Evolutionary conservation across 2,329 filamentous ascomycete genomes (phyloP).

Genomic region (Ceratocystiopsis minuta): DNA sequence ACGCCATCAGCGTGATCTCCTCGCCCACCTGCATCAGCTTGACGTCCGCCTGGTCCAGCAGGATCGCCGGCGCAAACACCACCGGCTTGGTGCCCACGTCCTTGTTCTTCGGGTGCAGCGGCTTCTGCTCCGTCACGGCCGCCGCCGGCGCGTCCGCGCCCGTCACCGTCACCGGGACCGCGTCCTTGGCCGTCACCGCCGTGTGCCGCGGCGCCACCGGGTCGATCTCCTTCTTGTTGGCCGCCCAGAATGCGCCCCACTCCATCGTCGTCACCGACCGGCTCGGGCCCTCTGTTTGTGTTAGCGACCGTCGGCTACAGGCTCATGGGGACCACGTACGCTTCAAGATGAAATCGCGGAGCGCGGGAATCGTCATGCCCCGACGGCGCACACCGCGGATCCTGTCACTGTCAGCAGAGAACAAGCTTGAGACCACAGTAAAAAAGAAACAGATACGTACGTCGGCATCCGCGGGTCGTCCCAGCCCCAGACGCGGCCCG

Average conservation of each 20-base stretch:
- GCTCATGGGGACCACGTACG: conserved; percentile 14
- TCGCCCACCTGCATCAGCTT: conserved; percentile 66
- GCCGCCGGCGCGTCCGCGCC: conserved; percentile 48
- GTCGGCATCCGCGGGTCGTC: conserved; percentile 79
- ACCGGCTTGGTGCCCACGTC: conserved; percentile 76
- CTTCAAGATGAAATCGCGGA: conserved; percentile 70
- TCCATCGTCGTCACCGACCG: conserved; percentile 74
- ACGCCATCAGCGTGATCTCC: conserved; percentile 91
- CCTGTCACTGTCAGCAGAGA: neutral
- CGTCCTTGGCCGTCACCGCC: conserved; percentile 50
- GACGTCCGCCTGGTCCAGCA: conserved; percentile 77
- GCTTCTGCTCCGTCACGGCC: conserved; percentile 54
- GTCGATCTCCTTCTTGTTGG: conserved; percentile 71
- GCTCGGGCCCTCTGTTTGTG: conserved; percentile 43
- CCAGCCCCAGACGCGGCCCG: conserved; percentile 64
- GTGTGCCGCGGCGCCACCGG: conserved; percentile 58
- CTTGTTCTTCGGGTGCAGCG: conserved; percentile 79
- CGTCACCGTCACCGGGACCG: conserved; percentile 51
- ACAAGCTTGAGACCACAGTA: too few species aligned
- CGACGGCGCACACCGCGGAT: conserved; percentile 54
- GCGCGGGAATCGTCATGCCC: conserved; percentile 60
- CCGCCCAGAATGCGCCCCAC: conserved; percentile 56
- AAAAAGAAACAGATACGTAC: too few species aligned
- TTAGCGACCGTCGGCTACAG: neutral
- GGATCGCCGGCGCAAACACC: conserved; percentile 52